Evolutionary conservation across 2,329 filamentous ascomycete species (phyloP), one percentile per base, ranked within the genome.

Genomic region (Blastomyces percursus): DNA sequence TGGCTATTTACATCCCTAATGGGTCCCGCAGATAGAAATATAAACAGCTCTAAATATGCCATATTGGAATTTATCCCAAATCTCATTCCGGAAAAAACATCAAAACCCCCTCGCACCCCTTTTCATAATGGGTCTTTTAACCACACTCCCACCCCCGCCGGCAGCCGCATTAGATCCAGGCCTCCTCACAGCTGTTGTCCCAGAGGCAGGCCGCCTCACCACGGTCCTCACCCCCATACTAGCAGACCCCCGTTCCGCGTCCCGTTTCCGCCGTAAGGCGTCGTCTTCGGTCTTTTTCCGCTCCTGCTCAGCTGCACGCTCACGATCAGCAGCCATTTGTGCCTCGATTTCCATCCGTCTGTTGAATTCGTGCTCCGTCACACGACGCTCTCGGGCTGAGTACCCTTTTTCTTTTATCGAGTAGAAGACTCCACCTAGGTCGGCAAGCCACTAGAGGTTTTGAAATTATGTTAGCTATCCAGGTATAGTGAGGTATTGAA

Each of bases 331-430:
- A 0, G 88, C 91, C 89, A 96, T 96, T 76, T 96, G 85, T 2
- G 88, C 82, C 77, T 96, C 92, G 66, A 96, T 92, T 76, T 96
- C 92, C 82, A 96, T 91, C 75, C 89, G 91, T 60, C 86, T 82
- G 72, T 96, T 96, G 74, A 96, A 96, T 73, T 96, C 93, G 19
- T 86, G 87, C 77, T 97, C 93, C 0, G 88, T 93, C 57, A 96
- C 85, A 61, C 90, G 84, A 76, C 91, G 93, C 70, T 96, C 89
- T 32, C 90, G 82, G 14, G 87, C 86, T 16, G 90, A 96, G 73
- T 96, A 99, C 1, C 93, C 94, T 76, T 99, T 99, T 77, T 97
- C 93, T 77, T 96, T 96, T 71, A 99, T 84, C 1, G 89, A 94
- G 76, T 97, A 99, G 75, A 99, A 99, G 0, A 99, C 94, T 1